Conservation (phyloP, 139 green algal species). For the Closterium sp. region DNA sequence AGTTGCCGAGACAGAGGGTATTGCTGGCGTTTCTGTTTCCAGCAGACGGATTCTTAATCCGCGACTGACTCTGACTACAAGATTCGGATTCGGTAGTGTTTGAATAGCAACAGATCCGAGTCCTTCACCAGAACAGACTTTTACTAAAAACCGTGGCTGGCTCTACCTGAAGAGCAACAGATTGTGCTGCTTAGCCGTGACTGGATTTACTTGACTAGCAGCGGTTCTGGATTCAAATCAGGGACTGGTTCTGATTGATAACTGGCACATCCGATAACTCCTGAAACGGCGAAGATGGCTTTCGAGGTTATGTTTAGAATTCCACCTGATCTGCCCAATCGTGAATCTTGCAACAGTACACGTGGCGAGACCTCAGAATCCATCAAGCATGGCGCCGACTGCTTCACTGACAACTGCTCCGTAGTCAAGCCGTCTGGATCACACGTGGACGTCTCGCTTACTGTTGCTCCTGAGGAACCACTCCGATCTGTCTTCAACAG, state of each 20-base stretch:
- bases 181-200: too few relatives aligned
- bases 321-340: neutral
- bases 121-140: too few relatives aligned
- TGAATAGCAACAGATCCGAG: too few relatives aligned
- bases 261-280: neutral
- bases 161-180: too few relatives aligned
- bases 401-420: neutral
- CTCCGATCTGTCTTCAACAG: neutral
- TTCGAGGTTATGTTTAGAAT: neutral
- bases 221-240: neutral
- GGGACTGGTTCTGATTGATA: neutral
- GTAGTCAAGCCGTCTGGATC: neutral
- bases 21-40: too few relatives aligned
- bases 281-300: neutral
- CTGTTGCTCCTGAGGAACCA: neutral
- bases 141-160: too few relatives aligned
- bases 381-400: neutral
- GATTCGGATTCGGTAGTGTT: too few relatives aligned
- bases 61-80: too few relatives aligned
- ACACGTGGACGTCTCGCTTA: neutral
- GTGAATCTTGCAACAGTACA: neutral
- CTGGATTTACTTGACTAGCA: too few relatives aligned
- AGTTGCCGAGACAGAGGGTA: too few relatives aligned
- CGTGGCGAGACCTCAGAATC: neutral
- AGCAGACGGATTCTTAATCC: too few relatives aligned